Conservation (phyloP, 2,329 filamentous ascomycete species). For the Aspergillus fructus region DNA sequence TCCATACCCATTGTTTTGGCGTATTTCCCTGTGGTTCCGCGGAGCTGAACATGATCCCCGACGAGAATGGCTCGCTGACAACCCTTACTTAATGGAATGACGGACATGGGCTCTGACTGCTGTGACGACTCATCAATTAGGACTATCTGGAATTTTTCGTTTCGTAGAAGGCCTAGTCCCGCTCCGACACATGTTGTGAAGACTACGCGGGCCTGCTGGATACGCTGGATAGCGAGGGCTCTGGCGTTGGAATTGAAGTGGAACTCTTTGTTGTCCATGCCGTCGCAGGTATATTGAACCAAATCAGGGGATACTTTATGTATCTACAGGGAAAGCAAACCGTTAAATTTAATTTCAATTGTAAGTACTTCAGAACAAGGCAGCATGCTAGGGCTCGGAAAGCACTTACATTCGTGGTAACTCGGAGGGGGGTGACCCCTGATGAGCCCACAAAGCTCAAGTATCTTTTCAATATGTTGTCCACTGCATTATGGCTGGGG, state of each 20-base stretch:
- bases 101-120: not conserved
- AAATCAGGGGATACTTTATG: not conserved
- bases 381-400: not conserved
- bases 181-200: slow-evolving; percentile 1
- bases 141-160: not conserved
- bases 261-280: slow-evolving; percentile 1
- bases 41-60: not conserved
- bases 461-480: slow-evolving; percentile 1
- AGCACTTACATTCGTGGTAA: not conserved
- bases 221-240: not conserved
- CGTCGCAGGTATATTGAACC: not conserved
- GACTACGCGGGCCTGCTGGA: slow-evolving; percentile 1
- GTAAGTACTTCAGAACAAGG: no score
- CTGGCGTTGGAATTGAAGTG: not conserved
- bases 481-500: not conserved
- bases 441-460: not conserved
- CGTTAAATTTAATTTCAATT: not conserved
- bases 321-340: not conserved
- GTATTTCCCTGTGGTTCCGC: not conserved
- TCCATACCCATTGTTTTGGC: not conserved
- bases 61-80: slow-evolving; percentile 1
- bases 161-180: not conserved
- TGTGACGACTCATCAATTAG: not conserved
- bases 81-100: not conserved
- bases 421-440: not conserved